Conservation (phyloP, 495 filamentous ascomycete genomes). For the Trichocladium uniseriatum region DNA sequence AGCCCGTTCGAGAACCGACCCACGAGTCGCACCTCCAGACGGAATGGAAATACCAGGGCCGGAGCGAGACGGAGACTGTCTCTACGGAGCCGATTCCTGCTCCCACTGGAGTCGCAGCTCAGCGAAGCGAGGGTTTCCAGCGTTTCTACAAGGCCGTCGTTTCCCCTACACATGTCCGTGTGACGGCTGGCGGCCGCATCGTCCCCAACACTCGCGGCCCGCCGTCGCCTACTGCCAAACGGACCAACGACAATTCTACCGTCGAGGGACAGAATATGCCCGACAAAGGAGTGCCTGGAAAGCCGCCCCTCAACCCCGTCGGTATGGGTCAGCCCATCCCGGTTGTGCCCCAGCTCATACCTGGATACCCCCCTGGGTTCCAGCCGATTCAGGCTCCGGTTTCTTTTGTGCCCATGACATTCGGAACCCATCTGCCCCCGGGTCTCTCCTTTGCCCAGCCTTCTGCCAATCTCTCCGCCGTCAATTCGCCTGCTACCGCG, state of each 20-base stretch:
- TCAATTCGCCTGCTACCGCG: slow-evolving; percentile 5
- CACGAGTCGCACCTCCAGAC: slow-evolving; percentile 6
- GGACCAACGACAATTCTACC: slow-evolving; percentile 25
- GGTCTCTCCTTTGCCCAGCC: slow-evolving; percentile 16
- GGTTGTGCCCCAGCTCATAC: slow-evolving; percentile 16
- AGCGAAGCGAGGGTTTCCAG: slow-evolving; percentile 46
- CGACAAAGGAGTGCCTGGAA: slow-evolving; percentile 15
- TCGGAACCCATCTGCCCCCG: slow-evolving; percentile 19
- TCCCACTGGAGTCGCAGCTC: slow-evolving; percentile 35
- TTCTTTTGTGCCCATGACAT: slow-evolving; percentile 24
- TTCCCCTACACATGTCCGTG: slow-evolving; percentile 45
- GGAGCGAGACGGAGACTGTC: slow-evolving; percentile 28
- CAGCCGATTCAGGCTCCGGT: slow-evolving; percentile 24
- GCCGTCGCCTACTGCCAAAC: slow-evolving; percentile 35
- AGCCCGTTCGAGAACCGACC: neutral
- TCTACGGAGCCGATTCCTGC: slow-evolving; percentile 36
- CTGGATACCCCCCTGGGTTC: slow-evolving; percentile 22
- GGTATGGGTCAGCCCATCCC: slow-evolving; percentile 13
- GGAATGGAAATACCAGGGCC: slow-evolving; percentile 38
- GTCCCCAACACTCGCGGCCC: slow-evolving; percentile 47
- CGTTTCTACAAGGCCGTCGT: slow-evolving; percentile 47
- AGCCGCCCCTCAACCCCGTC: slow-evolving; percentile 9
- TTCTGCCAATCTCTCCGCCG: neutral
- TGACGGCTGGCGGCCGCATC: slow-evolving; percentile 47
- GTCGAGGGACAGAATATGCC: slow-evolving; percentile 8